A percentile compares a stretch with the other conserved stretches of the same genome.
Conservation (phyloP, 225 moss, liverwort and hornwort species). For the Neckera pumila region DNA sequence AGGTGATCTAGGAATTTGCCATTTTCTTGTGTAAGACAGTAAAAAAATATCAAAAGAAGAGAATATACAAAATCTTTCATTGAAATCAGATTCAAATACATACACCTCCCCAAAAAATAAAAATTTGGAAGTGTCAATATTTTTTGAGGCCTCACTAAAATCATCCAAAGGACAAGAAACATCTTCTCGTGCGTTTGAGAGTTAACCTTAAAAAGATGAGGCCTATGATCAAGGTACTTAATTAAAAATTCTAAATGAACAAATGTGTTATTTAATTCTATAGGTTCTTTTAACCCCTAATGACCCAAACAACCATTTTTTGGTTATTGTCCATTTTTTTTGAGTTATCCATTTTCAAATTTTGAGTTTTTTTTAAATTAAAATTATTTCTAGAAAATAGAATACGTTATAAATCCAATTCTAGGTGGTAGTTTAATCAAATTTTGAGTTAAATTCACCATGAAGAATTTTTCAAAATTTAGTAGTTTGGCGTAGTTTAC, state of each 20-base stretch:
- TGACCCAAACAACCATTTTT: too few relatives aligned
- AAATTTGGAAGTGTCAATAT: not conserved
- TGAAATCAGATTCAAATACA: not conserved
- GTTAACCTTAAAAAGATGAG: not conserved
- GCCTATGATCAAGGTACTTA: not conserved
- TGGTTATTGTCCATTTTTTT: too few relatives aligned
- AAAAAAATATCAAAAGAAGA: not conserved
- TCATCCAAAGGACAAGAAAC: not conserved
- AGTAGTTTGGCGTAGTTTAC: too few relatives aligned
- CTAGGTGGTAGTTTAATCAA: too few relatives aligned
- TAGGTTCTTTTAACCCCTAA: not conserved
- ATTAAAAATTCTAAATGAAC: not conserved
- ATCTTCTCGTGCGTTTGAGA: accelerated
- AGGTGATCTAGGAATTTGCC: not conserved
- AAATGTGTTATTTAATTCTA: not conserved
- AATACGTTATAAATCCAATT: too few relatives aligned
- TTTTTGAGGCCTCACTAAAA: not conserved
- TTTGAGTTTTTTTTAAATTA: too few relatives aligned
- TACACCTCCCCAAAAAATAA: too few relatives aligned
- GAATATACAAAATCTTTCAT: not conserved
- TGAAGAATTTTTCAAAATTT: too few relatives aligned
- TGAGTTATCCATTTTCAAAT: too few relatives aligned
- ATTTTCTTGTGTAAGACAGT: not conserved
- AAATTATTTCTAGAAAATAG: too few relatives aligned
- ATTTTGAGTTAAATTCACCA: too few relatives aligned